These are phyloP conservation scores for Fusarium falciforme DNA, from an alignment of 2,329 filamentous ascomycete species.

Conservation along the genomic window DNA sequence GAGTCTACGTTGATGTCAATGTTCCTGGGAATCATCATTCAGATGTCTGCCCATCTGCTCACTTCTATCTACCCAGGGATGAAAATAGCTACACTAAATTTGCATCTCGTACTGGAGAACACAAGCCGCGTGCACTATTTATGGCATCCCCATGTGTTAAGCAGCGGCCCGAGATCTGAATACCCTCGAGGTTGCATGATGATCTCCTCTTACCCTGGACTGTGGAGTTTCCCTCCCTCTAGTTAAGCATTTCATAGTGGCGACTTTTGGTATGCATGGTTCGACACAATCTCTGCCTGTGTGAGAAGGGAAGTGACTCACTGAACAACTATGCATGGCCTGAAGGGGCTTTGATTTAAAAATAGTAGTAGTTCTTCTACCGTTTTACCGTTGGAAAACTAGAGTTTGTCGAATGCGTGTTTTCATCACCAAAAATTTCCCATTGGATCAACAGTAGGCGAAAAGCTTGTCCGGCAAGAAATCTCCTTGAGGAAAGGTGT, in stretches of 20 bases:
- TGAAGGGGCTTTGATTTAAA: background rate
- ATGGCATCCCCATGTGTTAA: background rate
- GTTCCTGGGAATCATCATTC: background rate
- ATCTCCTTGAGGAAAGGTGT: background rate
- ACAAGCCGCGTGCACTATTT: background rate
- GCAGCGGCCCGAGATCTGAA: background rate
- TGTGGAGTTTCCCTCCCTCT: background rate
- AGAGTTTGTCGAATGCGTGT: background rate
- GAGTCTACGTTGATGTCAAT: background rate
- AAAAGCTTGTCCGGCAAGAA: background rate
- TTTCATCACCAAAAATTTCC: background rate
- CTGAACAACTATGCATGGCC: background rate
- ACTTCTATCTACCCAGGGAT: background rate
- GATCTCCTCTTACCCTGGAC: background rate
- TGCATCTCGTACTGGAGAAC: background rate
- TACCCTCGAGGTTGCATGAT: background rate
- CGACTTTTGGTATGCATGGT: background rate
- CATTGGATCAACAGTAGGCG: background rate
- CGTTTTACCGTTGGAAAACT: background rate
- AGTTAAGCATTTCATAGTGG: background rate
- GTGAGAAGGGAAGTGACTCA: background rate
- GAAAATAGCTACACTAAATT: no score
- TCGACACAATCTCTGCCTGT: background rate
- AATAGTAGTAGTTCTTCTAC: background rate
- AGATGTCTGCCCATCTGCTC: background rate